Evolutionary conservation across 257 asterid genomes (phyloP).

Genomic region (Capsicum pubescens): DNA sequence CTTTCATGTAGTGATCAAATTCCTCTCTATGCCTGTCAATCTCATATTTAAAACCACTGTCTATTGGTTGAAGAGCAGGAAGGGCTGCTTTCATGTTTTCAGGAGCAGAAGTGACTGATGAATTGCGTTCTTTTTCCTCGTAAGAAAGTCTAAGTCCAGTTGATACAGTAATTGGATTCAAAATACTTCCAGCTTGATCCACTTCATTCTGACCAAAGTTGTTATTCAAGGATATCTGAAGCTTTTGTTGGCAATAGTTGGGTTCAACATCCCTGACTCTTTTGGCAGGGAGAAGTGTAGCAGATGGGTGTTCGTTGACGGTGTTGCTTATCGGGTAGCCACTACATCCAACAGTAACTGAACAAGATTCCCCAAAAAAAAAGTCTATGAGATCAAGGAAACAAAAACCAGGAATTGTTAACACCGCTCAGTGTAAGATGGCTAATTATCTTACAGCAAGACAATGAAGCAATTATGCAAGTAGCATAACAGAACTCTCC

Average conservation of each 20-base stretch:
- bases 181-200: conserved; percentile 47
- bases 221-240: conserved; percentile 54
- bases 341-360: conserved; percentile 59
- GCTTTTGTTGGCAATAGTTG: conserved; percentile 53
- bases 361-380: conserved; percentile 17
- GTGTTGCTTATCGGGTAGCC: conserved; percentile 46
- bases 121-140: conserved; percentile 64
- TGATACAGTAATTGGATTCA: conserved; percentile 63
- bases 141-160: conserved; percentile 70
- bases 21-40: conserved; percentile 63
- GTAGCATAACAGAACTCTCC: neutral
- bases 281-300: conserved; percentile 44
- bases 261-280: conserved; percentile 54
- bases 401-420: neutral
- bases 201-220: conserved; percentile 47
- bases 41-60: conserved; percentile 52
- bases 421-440: neutral
- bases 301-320: conserved; percentile 44
- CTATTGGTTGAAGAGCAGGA: conserved; percentile 39
- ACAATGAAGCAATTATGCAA: too few species aligned
- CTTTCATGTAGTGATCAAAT: conserved; percentile 52
- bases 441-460: neutral
- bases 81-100: conserved; percentile 24
- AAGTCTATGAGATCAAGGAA: neutral
- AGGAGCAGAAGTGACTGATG: conserved; percentile 37